phyloP scores from a whole-genome alignment of 2,329 filamentous ascomycete species.

The Achaetomium macrosporum region DNA sequence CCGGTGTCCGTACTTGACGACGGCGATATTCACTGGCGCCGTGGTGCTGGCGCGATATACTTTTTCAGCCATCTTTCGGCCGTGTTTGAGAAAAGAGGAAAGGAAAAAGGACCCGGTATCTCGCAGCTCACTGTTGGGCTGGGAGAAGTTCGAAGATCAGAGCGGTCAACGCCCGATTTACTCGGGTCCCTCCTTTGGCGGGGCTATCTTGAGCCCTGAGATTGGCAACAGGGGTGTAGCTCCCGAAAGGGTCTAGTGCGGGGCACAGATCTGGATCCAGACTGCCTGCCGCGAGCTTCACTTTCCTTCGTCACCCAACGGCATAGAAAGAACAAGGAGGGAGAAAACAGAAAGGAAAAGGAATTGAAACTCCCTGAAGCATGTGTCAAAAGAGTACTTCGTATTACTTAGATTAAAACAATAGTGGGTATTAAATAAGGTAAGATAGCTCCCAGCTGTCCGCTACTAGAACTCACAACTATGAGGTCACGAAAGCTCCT shows the following conservation, averaged over 20 bases:
- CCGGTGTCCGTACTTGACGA: constrained; percentile 67
- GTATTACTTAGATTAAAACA: no score
- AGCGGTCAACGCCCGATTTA: not conserved
- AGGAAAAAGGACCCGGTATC: no score
- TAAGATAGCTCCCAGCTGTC: no score
- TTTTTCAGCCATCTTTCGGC: constrained; percentile 29
- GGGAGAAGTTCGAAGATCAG: not conserved
- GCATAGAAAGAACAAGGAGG: no score
- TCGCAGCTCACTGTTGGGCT: not conserved
- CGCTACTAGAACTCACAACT: no score
- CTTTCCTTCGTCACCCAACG: no score
- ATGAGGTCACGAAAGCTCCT: no score
- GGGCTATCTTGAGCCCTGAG: not conserved
- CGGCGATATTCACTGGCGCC: constrained; percentile 95
- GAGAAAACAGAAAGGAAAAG: no score
- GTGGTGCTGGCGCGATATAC: constrained; percentile 93
- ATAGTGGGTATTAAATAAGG: no score
- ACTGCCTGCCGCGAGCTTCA: no score
- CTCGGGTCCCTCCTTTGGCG: not conserved
- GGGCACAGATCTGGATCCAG: not conserved
- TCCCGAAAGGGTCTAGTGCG: constrained; percentile 4
- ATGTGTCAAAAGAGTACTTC: no score
- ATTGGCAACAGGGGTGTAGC: not conserved
- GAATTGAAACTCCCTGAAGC: no score
- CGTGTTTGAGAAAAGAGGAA: not conserved